Conservation (phyloP, 495 filamentous ascomycete species). For the Neurospora tetrasperma region DNA sequence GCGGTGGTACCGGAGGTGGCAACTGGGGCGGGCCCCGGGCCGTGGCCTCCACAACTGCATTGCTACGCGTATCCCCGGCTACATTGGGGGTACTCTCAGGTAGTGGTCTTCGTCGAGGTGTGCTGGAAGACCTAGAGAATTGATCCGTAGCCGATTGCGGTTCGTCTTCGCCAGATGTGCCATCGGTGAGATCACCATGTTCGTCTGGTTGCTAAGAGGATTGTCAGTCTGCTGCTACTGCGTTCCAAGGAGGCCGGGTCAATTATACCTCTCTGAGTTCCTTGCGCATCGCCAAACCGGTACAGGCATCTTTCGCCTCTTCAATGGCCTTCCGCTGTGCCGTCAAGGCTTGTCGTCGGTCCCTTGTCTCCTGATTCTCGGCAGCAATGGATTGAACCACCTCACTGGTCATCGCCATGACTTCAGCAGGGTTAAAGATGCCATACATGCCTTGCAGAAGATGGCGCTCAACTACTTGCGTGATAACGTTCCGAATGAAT, state of each 20-base stretch:
- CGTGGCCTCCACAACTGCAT: background rate
- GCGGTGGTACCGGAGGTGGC: background rate
- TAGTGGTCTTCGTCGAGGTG: background rate
- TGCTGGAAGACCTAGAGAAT: background rate
- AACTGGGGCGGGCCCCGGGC: background rate
- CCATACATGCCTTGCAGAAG: slow-evolving; percentile 30
- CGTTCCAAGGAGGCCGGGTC: too few relatives aligned
- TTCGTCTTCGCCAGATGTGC: background rate
- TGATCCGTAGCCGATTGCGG: background rate
- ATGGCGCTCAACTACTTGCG: slow-evolving; percentile 30
- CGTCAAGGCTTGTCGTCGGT: slow-evolving; percentile 20
- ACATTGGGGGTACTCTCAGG: background rate
- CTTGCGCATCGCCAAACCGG: slow-evolving; percentile 31
- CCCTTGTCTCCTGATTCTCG: slow-evolving; percentile 30
- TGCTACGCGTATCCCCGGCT: background rate
- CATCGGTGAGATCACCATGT: background rate
- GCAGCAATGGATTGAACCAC: slow-evolving; percentile 27
- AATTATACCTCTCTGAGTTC: slow-evolving; percentile 21
- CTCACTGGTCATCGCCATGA: slow-evolving; percentile 21
- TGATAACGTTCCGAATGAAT: slow-evolving; percentile 30
- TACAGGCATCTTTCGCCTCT: slow-evolving; percentile 29
- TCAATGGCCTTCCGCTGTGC: slow-evolving; percentile 29
- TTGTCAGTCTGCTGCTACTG: background rate
- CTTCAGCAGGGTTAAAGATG: slow-evolving; percentile 28
- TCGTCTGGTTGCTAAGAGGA: background rate